Base-by-base conservation (phyloP, 148 eudicot genomes). In the Pouteria glomerata region DNA sequence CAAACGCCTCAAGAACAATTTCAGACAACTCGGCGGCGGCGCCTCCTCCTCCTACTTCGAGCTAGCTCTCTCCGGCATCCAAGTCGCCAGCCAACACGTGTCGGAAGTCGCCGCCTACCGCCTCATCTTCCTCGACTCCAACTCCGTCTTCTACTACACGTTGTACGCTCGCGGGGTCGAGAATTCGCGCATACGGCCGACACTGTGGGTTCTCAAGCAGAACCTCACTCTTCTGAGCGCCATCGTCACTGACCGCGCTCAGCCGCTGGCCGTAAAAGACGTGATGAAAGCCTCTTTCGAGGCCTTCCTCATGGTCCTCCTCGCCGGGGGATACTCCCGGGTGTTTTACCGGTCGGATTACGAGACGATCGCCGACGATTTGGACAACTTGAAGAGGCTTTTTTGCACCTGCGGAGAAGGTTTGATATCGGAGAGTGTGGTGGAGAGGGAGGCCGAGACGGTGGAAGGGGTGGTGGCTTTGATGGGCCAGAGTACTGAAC, bases 21-120 rank as follows among this genome's bases (percentile, higher is more conserved):
- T 71, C 1, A 77, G 84, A 66, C 87, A 69, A 42, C 71, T 83
- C 12, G 85, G 84, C 1, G 33, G 26, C n/a, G n/a, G n/a, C 53
- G 78, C 37, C 37, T 80, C 88, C 27, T 65, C 80, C 8, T 77
- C 87, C 37, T 87, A 89, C 79, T 91, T 94, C 19, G 91, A 91
- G 57, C 78, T 75, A 1, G 84, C 88, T 3, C 74, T 82, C 0
- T 76, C 83, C 0, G 69, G 85, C 47, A 82, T 89, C 55, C 86
- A 91, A 59, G 77, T 57, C 0, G 88, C 96, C 45, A 80, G 80
- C 34, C 85, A 76, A 35, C 97, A 91, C 29, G 97, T 89, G 0
- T 81, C 97, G 0, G 91, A 94, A 77, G 96, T 94, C 5, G 88
- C 98, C 18, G 96, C 97, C 15, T 91, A 86, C 70, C 82, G 97